Evolutionary conservation across 768 basidiomycete species (phyloP), one percentile per base, ranked within the genome.

Genomic region (Leucocoprinus leucothites): DNA sequence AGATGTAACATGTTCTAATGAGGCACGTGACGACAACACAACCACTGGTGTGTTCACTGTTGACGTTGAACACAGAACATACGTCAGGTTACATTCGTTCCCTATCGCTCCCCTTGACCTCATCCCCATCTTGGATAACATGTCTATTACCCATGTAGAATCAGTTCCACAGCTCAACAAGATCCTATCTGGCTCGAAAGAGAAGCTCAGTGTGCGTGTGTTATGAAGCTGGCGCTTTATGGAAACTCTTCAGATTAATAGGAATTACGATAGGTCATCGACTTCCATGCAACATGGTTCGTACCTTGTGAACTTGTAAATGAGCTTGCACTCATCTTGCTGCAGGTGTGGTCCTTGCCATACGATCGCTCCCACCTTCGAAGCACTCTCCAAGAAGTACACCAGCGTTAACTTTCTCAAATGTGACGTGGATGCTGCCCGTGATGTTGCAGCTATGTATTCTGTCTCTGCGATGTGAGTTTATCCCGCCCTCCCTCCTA

Each of bases 341-440:
- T n/a, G 26, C 60, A 91, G 90, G 91, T 93, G 91, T 77, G 85
- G 87, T 1, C 91, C 91, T 34, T 94, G 91, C 65, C 89, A 90
- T 68, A 77, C 78, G 40, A 94, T 94, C 59, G 91, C 90, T 2
- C 91, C 92, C 1, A 70, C 76, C 0, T 93, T 79, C 58, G 89
- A 91, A 61, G 71, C 79, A 0, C 72, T 94, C 1, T 78, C 89
- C 5, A 86, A 83, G 62, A 72, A 89, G 61, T 85, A 88, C 65
- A 72, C 71, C 21, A 75, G 78, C 48, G 90, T 86, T 56, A 89
- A 89, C 68, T 94, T 94, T 71, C 65, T 93, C 63, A 94, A 94
- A 66, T 88, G 86, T 61, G 89, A 91, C 62, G 84, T 91, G 16
- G 90, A 92, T 61, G 80, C 78, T 47, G 84, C 83, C 18, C 68